phyloP scores from a whole-genome alignment of 1,284 basidiomycete species.

The Ceratobasidium sp. region DNA sequence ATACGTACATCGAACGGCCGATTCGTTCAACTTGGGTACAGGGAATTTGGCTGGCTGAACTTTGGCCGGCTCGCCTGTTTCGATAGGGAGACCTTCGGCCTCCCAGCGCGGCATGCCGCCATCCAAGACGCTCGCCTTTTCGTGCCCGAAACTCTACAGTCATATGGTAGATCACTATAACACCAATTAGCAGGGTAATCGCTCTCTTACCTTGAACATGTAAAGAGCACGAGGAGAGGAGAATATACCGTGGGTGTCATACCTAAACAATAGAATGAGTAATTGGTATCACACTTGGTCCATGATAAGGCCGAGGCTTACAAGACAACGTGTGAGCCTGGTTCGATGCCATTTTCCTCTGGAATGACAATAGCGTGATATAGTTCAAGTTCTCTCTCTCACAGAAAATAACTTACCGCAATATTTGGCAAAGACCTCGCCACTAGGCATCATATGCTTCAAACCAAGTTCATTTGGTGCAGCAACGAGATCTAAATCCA shows the following conservation, averaged over 20 bases:
- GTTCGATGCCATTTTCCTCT: slow-evolving; percentile 79
- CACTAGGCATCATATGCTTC: slow-evolving; percentile 92
- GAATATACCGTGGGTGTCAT: slow-evolving; percentile 88
- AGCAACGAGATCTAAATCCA: slow-evolving; percentile 85
- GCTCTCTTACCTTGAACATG: slow-evolving; percentile 74
- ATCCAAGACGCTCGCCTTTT: slow-evolving; percentile 83
- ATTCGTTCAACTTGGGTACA: slow-evolving; percentile 59
- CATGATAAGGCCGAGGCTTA: slow-evolving; percentile 49
- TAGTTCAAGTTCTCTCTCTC: not conserved
- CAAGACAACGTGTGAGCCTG: slow-evolving; percentile 83
- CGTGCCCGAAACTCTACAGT: slow-evolving; percentile 75
- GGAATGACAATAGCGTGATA: slow-evolving; percentile 21
- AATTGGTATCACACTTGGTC: slow-evolving; percentile 15
- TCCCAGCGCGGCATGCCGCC: slow-evolving; percentile 90
- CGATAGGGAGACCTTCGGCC: slow-evolving; percentile 70
- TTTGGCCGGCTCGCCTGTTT: slow-evolving; percentile 53
- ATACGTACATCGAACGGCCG: slow-evolving; percentile 67
- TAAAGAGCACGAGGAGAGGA: slow-evolving; percentile 89
- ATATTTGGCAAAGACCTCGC: slow-evolving; percentile 75
- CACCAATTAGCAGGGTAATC: not conserved
- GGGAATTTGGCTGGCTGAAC: slow-evolving; percentile 52
- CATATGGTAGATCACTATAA: not conserved
- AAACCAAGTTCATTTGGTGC: slow-evolving; percentile 71
- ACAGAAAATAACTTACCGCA: slow-evolving; percentile 64
- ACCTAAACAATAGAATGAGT: slow-evolving; percentile 58